Evolutionary conservation across 1,139 yeast genomes (phyloP), one percentile per base, ranked within the genome.

Genomic region (Ogataea hybrid): DNA sequence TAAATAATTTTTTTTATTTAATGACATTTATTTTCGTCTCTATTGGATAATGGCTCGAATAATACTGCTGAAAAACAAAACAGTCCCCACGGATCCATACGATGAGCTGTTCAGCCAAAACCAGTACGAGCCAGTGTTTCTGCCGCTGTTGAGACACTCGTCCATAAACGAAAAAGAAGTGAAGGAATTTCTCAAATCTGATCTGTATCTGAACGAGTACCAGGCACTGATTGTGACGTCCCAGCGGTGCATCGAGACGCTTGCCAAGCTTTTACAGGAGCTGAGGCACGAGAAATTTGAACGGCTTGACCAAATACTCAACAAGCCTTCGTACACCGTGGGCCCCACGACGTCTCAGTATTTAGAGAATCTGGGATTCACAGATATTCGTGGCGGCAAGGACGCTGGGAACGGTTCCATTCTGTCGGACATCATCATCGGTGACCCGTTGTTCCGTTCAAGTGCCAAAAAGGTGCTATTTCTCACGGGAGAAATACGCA

Each of bases 201-300:
- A 57, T 0, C 69, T 65, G 18, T 81, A 79, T 51, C 47, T 73
- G 8, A 30, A 53, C 4, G 53, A 62, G 1, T 59, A 73, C 38
- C 68, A 71, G 42, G 76, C 79, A 1, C 63, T 87, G 32, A 83
- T 92, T 9, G 79, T 92, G n/a, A 89, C 97, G 0, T 84, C 95
- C 3, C 97, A 90, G 59, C 65, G 97, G 51, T 95, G 97, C 0
- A 95, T 90, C 0, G 97, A 90, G 55, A 84, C 90, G 25, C 64
- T 84, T 12, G 70, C 71, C 38, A 71, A 68, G 37, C 76, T 76
- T 34, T 63, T 77, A 29, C 33, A 64, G 3, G 54, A 61, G 29
- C 32, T 62, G 8, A 33, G 50, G 29, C 21, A 51, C 9, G 47
- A 47, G 6, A 43, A 42, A 2, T 45, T 51, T 44, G 37, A 37